Percentiles rank a stretch among this genome's conserved stretches.
phyloP scores from a whole-genome alignment of 2,329 filamentous ascomycete species.

The Coniosporium uncinatum region DNA sequence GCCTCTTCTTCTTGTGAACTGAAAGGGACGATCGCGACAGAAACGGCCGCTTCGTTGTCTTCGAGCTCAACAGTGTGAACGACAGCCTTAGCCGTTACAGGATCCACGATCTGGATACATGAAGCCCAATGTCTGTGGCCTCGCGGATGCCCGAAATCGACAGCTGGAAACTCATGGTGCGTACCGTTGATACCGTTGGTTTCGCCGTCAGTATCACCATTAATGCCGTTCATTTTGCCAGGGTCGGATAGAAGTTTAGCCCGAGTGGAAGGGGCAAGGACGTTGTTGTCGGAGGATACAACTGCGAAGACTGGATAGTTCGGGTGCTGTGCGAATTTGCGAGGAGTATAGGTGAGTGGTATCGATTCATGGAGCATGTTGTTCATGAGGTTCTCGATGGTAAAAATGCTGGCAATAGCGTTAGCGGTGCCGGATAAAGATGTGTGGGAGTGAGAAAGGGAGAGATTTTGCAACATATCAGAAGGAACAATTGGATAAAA shows the following conservation, averaged over 20 bases:
- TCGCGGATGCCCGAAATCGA: slow-evolving; percentile 85
- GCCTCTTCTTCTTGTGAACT: slow-evolving; percentile 82
- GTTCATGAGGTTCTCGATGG: slow-evolving; percentile 79
- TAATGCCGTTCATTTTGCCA: slow-evolving; percentile 3
- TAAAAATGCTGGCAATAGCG: slow-evolving; percentile 64
- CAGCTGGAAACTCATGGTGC: slow-evolving; percentile 54
- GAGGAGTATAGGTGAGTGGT: slow-evolving; percentile 84
- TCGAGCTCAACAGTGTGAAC: slow-evolving; percentile 76
- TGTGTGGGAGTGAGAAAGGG: too few relatives aligned
- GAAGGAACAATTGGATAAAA: slow-evolving; percentile 96
- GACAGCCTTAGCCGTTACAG: slow-evolving; percentile 65
- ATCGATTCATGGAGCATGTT: slow-evolving; percentile 86
- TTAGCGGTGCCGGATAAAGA: slow-evolving; percentile 7
- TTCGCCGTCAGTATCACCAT: slow-evolving; percentile 9
- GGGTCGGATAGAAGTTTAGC: slow-evolving; percentile 71
- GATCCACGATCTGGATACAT: slow-evolving; percentile 90
- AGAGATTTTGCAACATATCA: slow-evolving; percentile 58
- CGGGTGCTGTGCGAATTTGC: slow-evolving; percentile 82
- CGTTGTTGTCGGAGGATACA: slow-evolving; percentile 90
- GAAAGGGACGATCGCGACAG: slow-evolving; percentile 79
- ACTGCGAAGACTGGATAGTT: slow-evolving; percentile 90
- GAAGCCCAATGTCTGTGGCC: slow-evolving; percentile 89
- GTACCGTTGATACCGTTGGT: slow-evolving; percentile 9
- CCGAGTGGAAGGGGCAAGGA: slow-evolving; percentile 73
- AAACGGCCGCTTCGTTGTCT: slow-evolving; percentile 89